Percentiles rank a stretch among this genome's conserved stretches.
phyloP scores from a whole-genome alignment of 768 basidiomycete species.

The Suillus americanus region DNA sequence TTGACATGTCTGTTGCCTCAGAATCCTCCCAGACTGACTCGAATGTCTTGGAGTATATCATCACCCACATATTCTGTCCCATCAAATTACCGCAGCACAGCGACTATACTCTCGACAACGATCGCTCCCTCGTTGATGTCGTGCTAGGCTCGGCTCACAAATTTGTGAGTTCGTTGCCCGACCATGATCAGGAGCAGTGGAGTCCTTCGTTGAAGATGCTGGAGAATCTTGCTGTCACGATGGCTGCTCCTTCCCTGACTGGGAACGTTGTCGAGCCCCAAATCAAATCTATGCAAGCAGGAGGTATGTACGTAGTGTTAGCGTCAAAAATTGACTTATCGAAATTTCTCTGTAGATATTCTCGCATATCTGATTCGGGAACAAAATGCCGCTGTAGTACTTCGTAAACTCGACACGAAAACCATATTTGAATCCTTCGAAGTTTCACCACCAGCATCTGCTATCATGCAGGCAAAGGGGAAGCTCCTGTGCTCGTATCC shows the following conservation, averaged over 20 bases:
- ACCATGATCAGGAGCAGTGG: constrained; percentile 22
- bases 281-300: constrained; percentile 20
- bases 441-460: constrained; percentile 33
- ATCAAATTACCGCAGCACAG: constrained; percentile 19
- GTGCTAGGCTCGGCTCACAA: constrained; percentile 18
- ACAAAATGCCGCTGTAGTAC: constrained; percentile 50
- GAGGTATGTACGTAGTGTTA: constrained; percentile 18
- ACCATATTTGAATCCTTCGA: constrained; percentile 47
- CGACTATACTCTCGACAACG: constrained; percentile 21
- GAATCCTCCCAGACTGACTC: not conserved
- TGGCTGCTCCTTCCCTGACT: constrained; percentile 1
- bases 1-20: not conserved
- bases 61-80: constrained; percentile 14
- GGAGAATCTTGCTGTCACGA: constrained; percentile 8
- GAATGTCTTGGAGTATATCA: constrained; percentile 8
- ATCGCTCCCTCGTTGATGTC: constrained; percentile 23
- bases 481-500: constrained; percentile 48
- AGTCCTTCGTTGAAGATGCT: constrained; percentile 23
- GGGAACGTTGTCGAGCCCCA: constrained; percentile 6
- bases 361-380: constrained; percentile 37
- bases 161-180: constrained; percentile 15
- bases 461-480: constrained; percentile 37
- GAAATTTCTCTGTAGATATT: constrained; percentile 28
- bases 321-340: not conserved
- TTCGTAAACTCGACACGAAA: constrained; percentile 23